Base-by-base conservation (phyloP, 192 early-diverging fungal species). In the Dissophora globulifera region DNA sequence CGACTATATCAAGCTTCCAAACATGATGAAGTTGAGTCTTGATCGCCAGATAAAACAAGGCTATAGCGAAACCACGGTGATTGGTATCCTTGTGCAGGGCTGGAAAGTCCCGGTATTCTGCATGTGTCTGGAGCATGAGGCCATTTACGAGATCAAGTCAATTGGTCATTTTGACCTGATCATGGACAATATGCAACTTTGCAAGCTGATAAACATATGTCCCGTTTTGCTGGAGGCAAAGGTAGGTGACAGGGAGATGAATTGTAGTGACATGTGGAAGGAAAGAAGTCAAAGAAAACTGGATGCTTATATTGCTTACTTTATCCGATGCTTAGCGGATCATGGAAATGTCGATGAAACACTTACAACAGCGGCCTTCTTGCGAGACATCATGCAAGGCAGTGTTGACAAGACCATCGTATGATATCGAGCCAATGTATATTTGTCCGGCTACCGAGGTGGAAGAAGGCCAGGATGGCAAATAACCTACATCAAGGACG, bases 161-260 rank as follows among this genome's bases (percentile, higher is more conserved):
- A 63, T 63, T 53, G 61, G 61, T 19, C 61, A 53, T 42, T 63
- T 63, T 53, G 61, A 53, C 61, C 40, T 63, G 41, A 63, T 63
- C 40, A 43, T 53, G 61, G 50, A 63, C 61, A 63, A 50, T 16
- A 63, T 63, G 61, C 61, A 63, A 40, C 50, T 63, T 45, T 63
- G 61, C 61, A 63, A 53, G 50, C 61, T 63, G 61, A 63, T 63
- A 63, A 63, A 63, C 50, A 63, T 53, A 42, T 63, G 61, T 53
- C 61, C 50, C 25, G 31, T 63, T 27, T 27, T 63, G 26, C 61
- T 63, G 50, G 61, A 63, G 19, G 61, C 49, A 49, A 63, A 63
- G 61, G 61, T 63, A 53, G 31, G 59, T 17, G 1, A 53, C 45
- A 41, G 33, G 27, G 8, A 63, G 50, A 63, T 29, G 38, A 33